Evolutionary conservation across 208 protist genomes (phyloP), one percentile per base, ranked within the genome.

Genomic region (Leishmania tropica): DNA sequence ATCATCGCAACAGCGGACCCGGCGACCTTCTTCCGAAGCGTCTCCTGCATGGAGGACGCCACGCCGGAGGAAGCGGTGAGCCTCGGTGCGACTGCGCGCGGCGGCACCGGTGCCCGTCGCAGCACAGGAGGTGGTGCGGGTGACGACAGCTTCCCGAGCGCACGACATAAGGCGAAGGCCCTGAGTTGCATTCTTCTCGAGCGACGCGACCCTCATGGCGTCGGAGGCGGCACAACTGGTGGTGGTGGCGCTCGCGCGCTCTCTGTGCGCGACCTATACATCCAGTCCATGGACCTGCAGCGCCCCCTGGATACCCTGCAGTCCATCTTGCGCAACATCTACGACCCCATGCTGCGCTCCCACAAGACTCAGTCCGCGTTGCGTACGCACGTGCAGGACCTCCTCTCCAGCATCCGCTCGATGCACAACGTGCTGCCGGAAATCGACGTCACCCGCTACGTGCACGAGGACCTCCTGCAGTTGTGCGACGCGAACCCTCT

Each of bases 371-470:
- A 92, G 60, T 80, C 85, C 13, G 64, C 76, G 71, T 85, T 96
- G 62, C 87, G 89, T 21, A 83, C 85, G 17, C 87, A 92, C 73
- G 86, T 96, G 75, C 93, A 95, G 71, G 95, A 98, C 53, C 75
- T 98, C 8, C 79, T 95, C 40, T 92, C 86, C 48, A 88, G 89
- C 37, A 92, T 98, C 48, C 88, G 88, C n/a, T 88, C 86, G 3
- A 81, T 88, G 68, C 85, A 86, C 74, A 83, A 90, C 53, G 79
- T 89, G 8, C 80, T 95, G 42, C 87, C 93, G 0, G 88, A 93
- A 45, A 88, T 97, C 31, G 85, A 94, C 79, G 47, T 97, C 31
- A 92, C 78, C 51, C 88, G 89, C 81, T 96, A 91, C 87, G 88
- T 97, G 21, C 87, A 90, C 67, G 75, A 90, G 13, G 93, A 96